Percentiles rank a stretch among this genome's conserved stretches.
Conservation (phyloP, 2,329 filamentous ascomycete species). For the Geosmithia putterillii region DNA sequence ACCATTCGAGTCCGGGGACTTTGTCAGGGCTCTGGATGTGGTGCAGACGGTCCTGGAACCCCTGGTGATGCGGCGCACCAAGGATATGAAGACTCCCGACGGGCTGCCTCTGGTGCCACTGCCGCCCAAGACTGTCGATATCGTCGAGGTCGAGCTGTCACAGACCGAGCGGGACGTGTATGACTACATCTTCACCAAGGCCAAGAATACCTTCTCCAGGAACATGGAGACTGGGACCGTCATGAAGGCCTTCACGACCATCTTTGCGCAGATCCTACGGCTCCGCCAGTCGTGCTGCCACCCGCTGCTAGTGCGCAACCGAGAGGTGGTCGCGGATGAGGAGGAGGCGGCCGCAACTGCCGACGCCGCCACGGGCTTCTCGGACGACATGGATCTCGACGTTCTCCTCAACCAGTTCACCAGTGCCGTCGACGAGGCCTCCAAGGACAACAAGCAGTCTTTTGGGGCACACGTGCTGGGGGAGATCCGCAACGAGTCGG, state of each 20-base stretch:
- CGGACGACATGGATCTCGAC: slow-evolving; percentile 92
- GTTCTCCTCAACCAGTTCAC: slow-evolving; percentile 78
- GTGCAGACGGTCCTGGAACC: slow-evolving; percentile 95
- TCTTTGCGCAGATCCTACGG: slow-evolving; percentile 91
- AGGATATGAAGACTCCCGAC: slow-evolving; percentile 93
- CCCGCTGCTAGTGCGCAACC: slow-evolving; percentile 77
- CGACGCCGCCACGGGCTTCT: slow-evolving; percentile 68
- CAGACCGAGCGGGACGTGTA: slow-evolving; percentile 82
- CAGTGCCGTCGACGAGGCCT: slow-evolving; percentile 47
- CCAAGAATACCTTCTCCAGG: slow-evolving; percentile 71
- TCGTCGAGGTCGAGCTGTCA: slow-evolving; percentile 79
- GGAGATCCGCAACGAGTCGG: slow-evolving; percentile 82
- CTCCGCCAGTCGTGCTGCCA: slow-evolving; percentile 92
- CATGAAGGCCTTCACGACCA: slow-evolving; percentile 90
- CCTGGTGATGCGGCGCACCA: slow-evolving; percentile 86
- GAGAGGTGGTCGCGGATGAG: slow-evolving; percentile 75
- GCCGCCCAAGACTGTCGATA: slow-evolving; percentile 68
- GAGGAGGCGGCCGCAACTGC: slow-evolving; percentile 63
- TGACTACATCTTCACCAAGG: slow-evolving; percentile 74
- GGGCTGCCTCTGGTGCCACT: slow-evolving; percentile 66
- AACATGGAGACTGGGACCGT: slow-evolving; percentile 88
- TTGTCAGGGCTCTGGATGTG: slow-evolving; percentile 84
- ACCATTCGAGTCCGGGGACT: slow-evolving; percentile 92
- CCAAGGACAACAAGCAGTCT: slow-evolving; percentile 40
- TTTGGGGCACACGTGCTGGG: slow-evolving; percentile 81